Evolutionary conservation across 202 grass and related monocot genomes (phyloP).

Genomic region (Setaria viridis): DNA sequence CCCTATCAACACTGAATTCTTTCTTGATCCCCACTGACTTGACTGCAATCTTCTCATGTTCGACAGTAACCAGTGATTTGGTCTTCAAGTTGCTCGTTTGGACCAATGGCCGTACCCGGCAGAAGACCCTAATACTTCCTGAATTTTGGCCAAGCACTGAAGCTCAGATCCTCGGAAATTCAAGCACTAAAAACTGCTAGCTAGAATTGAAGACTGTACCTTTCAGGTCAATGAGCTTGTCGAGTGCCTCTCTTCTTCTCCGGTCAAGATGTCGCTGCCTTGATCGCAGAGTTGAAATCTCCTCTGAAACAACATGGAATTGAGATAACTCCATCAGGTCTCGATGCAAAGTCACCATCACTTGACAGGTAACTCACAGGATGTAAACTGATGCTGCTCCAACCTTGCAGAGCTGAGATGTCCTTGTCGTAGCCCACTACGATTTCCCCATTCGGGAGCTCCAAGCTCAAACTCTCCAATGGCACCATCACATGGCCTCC

Average conservation of each 20-base stretch:
- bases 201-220: slow-evolving; percentile 54
- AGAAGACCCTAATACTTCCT: slow-evolving; percentile 98
- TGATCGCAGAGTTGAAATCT: slow-evolving; percentile 60
- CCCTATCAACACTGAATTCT: slow-evolving; percentile 76
- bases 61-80: slow-evolving; percentile 49
- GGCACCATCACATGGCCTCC: slow-evolving; percentile 45
- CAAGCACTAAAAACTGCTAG: slow-evolving; percentile 21
- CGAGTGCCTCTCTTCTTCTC: slow-evolving; percentile 63
- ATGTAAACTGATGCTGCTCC: slow-evolving; percentile 3
- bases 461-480: slow-evolving; percentile 52
- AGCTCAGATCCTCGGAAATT: slow-evolving; percentile 32
- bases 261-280: slow-evolving; percentile 60
- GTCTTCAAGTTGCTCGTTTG: slow-evolving; percentile 46
- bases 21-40: slow-evolving; percentile 69
- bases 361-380: background rate
- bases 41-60: slow-evolving; percentile 70
- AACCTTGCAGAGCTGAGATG: slow-evolving; percentile 61
- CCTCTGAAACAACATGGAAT: slow-evolving; percentile 57
- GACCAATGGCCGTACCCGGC: slow-evolving; percentile 61
- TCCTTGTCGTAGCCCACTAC: slow-evolving; percentile 53
- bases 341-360: slow-evolving; percentile 10
- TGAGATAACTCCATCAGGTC: slow-evolving; percentile 2
- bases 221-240: slow-evolving; percentile 93
- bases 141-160: slow-evolving; percentile 50
- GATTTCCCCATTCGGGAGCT: slow-evolving; percentile 42